Percentiles rank a stretch among this genome's conserved stretches.
These are phyloP conservation scores for Sugiyamaella americana DNA, from an alignment of 805 yeast species.

Conservation along the genomic window DNA sequence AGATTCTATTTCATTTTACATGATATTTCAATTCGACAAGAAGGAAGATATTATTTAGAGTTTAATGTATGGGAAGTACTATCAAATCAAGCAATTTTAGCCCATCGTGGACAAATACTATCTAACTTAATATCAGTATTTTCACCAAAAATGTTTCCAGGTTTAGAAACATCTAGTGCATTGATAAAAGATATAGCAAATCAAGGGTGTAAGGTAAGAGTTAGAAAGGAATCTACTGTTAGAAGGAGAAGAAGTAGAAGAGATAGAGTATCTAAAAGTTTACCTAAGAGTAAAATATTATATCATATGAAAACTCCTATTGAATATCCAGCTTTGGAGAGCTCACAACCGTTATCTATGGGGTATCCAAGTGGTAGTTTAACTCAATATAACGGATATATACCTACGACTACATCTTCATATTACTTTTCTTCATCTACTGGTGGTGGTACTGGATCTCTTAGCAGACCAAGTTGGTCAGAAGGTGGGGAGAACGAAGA, in stretches of 20 bases:
- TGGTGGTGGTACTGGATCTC: neutral
- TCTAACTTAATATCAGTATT: conserved; percentile 27
- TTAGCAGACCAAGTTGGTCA: neutral
- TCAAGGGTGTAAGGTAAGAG: conserved; percentile 28
- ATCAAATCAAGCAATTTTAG: conserved; percentile 15
- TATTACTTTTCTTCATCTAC: neutral
- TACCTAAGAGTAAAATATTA: neutral
- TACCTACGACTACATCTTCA: no score
- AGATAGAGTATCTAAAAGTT: neutral
- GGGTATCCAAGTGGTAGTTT: no score
- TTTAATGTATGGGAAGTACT: conserved; percentile 29
- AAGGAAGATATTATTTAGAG: conserved; percentile 28
- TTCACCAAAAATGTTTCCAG: conserved; percentile 33
- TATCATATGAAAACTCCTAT: neutral
- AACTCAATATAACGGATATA: no score
- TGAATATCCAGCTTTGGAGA: neutral
- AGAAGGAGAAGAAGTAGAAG: neutral
- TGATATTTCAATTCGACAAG: conserved; percentile 31
- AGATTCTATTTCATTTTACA: conserved; percentile 29
- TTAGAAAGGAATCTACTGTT: conserved; percentile 24
- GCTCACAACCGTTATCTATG: neutral
- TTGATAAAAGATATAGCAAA: conserved; percentile 29
- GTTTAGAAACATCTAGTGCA: conserved; percentile 28
- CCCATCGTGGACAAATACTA: conserved; percentile 18
- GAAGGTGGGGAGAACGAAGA: no score